Conservation (phyloP, 108 stramenopile genomes). For the Cyclotella baltica region DNA sequence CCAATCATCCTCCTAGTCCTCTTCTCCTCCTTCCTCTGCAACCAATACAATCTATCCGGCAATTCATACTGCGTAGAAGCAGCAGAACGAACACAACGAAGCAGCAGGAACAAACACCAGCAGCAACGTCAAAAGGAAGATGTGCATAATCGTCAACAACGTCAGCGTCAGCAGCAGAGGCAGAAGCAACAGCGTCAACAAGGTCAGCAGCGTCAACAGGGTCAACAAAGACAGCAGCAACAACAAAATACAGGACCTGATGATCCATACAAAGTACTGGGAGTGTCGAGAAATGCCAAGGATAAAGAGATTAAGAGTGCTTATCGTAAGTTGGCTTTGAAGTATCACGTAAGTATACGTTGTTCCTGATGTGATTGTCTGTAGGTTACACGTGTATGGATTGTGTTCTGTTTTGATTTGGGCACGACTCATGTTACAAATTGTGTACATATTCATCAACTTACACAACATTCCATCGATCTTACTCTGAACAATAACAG, state of each 20-base stretch:
- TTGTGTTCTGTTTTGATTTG: too few species aligned
- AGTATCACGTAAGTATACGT: constrained; percentile 59
- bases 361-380: neutral
- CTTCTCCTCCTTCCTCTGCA: neutral
- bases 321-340: constrained; percentile 67
- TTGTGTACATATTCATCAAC: too few species aligned
- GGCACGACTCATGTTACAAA: too few species aligned
- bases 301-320: constrained; percentile 71
- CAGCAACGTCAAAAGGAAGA: neutral
- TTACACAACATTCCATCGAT: too few species aligned
- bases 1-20: neutral
- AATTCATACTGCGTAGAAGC: neutral
- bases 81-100: neutral
- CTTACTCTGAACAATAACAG: neutral
- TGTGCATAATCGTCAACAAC: neutral
- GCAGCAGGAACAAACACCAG: neutral
- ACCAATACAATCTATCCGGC: neutral
- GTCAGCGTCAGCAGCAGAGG: neutral
- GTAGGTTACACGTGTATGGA: neutral
- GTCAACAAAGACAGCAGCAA: neutral
- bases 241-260: constrained; percentile 18
- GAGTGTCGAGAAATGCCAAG: constrained; percentile 55
- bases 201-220: neutral
- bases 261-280: constrained; percentile 68
- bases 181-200: neutral